These are phyloP conservation scores for Gentiana macrophylla DNA, from an alignment of 257 asterid genomes.

Conservation along the genomic window DNA sequence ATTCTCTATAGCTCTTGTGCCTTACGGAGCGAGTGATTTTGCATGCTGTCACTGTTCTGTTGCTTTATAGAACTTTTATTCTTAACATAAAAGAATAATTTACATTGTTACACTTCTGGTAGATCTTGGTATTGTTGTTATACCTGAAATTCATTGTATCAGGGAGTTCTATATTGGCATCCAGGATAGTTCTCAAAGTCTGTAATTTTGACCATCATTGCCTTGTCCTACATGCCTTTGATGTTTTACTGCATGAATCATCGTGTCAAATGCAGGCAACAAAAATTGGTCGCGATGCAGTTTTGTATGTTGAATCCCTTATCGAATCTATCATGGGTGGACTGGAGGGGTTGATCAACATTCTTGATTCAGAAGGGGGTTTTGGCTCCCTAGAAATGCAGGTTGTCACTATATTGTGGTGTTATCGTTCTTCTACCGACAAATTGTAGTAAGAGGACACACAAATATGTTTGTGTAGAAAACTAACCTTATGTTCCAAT, in stretches of 20 bases:
- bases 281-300: slow-evolving; percentile 93
- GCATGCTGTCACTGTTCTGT: no score
- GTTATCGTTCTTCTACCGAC: slow-evolving; percentile 2
- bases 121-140: no score
- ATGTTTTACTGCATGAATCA: not conserved
- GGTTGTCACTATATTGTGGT: slow-evolving; percentile 42
- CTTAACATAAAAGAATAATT: no score
- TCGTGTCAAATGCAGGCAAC: slow-evolving; percentile 50
- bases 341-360: slow-evolving; percentile 91
- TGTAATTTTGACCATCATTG: not conserved
- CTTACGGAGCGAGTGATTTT: no score
- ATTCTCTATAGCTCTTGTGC: no score
- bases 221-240: not conserved
- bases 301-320: slow-evolving; percentile 91
- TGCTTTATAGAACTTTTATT: no score
- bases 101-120: no score
- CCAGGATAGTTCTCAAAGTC: not conserved
- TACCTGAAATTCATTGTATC: not conserved
- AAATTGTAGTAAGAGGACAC: slow-evolving; percentile 7
- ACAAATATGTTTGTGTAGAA: slow-evolving; percentile 11
- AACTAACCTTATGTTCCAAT: slow-evolving; percentile 27
- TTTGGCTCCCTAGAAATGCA: slow-evolving; percentile 96
- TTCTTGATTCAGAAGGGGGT: slow-evolving; percentile 98
- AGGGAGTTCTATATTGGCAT: not conserved
- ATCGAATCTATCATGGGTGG: slow-evolving; percentile 99